A percentile compares a stretch with the other conserved stretches of the same genome.
These are phyloP conservation scores for Lenzites betulinus DNA, from an alignment of 768 basidiomycete genomes.

Conservation along the genomic window DNA sequence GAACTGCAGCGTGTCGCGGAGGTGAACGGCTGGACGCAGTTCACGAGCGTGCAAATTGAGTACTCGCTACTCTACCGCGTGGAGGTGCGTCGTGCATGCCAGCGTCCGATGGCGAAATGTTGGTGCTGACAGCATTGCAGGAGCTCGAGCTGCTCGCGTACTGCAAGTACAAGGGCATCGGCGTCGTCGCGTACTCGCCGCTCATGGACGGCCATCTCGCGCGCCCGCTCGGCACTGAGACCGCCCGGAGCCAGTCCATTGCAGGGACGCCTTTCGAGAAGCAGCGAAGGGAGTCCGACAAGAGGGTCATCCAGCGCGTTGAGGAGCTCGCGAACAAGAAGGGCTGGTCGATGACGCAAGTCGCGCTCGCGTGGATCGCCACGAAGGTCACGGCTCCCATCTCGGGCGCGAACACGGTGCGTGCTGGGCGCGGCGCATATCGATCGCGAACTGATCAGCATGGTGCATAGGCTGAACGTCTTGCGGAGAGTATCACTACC, in stretches of 20 bases:
- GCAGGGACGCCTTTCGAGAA: slow-evolving; percentile 31
- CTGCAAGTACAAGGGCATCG: slow-evolving; percentile 51
- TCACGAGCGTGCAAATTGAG: slow-evolving; percentile 58
- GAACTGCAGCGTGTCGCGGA: slow-evolving; percentile 46
- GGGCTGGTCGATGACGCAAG: slow-evolving; percentile 45
- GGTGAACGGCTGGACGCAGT: slow-evolving; percentile 50
- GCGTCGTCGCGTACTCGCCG: slow-evolving; percentile 54
- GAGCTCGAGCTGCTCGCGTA: slow-evolving; percentile 49
- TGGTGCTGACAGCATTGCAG: slow-evolving; percentile 24
- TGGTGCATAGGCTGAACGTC: slow-evolving; percentile 18
- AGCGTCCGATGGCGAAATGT: neutral
- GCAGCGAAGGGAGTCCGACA: slow-evolving; percentile 32
- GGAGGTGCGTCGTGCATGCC: slow-evolving; percentile 36
- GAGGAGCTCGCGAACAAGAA: slow-evolving; percentile 44
- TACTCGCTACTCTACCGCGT: slow-evolving; percentile 57
- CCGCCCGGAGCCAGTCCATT: slow-evolving; percentile 20
- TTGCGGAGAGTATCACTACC: slow-evolving; percentile 33
- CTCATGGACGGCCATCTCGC: slow-evolving; percentile 43
- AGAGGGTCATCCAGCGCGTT: slow-evolving; percentile 41
- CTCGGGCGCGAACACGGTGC: slow-evolving; percentile 40
- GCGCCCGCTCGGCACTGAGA: slow-evolving; percentile 35
- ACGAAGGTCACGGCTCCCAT: slow-evolving; percentile 48
- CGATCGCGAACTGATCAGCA: no score
- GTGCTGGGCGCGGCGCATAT: neutral
- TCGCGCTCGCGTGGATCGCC: slow-evolving; percentile 45